phyloP scores from a whole-genome alignment of 176 grass and related monocot species.

The Triticum timopheevii region DNA sequence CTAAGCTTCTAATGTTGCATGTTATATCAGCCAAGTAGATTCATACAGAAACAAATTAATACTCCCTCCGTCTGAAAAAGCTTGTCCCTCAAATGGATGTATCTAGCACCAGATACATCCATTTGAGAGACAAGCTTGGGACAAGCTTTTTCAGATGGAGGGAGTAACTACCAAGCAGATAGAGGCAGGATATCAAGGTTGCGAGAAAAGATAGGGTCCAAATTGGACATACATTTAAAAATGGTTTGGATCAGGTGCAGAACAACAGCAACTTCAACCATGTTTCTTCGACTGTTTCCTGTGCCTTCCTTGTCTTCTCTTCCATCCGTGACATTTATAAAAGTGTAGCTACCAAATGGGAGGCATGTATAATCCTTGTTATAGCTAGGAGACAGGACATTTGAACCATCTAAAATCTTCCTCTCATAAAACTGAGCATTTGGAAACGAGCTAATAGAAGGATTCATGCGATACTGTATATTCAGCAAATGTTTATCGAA shows the following conservation, averaged over 20 bases:
- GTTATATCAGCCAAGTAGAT: not conserved
- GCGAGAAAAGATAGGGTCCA: not conserved
- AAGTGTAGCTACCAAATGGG: constrained; percentile 55
- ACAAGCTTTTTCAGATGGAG: no score
- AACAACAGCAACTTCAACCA: constrained; percentile 74
- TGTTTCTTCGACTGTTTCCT: constrained; percentile 53
- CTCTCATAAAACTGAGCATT: constrained; percentile 64
- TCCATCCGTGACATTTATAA: constrained; percentile 62
- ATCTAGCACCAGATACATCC: no score
- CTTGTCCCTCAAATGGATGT: no score
- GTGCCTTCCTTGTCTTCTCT: constrained; percentile 64
- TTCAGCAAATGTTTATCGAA: constrained; percentile 71
- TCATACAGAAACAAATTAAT: not conserved
- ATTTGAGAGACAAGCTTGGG: no score
- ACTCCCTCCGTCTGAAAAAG: no score
- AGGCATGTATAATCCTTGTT: constrained; percentile 48
- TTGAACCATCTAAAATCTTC: constrained; percentile 72
- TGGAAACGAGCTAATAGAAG: constrained; percentile 71
- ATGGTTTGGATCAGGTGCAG: constrained; percentile 54
- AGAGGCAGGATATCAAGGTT: not conserved
- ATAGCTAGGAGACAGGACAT: constrained; percentile 51
- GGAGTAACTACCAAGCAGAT: no score
- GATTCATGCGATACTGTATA: constrained; percentile 85
- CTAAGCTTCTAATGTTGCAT: not conserved
- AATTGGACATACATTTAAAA: constrained; percentile 51